Evolutionary conservation across 2,329 filamentous ascomycete species (phyloP).

Genomic region (Claviceps quebecensis): DNA sequence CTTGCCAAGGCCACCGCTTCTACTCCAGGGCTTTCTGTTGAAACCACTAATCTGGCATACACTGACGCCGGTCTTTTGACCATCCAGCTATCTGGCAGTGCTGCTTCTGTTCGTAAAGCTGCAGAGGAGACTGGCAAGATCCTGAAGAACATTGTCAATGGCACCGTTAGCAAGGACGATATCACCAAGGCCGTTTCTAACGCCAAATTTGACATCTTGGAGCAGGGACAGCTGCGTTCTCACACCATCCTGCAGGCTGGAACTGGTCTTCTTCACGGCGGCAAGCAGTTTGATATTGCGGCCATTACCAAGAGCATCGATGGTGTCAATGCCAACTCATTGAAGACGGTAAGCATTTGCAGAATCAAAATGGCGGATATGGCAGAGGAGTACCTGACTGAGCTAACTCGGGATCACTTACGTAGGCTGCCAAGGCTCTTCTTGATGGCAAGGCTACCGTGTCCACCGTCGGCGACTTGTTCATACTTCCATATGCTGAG

Average conservation of each 20-base stretch:
- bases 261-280: constrained; percentile 65
- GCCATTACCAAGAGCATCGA: constrained; percentile 68
- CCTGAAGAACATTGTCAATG: constrained; percentile 67
- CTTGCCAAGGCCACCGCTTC: constrained; percentile 64
- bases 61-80: constrained; percentile 87
- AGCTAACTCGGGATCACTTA: constrained; percentile 5
- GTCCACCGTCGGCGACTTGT: constrained; percentile 80
- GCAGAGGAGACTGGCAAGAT: constrained; percentile 66
- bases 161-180: constrained; percentile 67
- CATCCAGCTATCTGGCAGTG: constrained; percentile 65
- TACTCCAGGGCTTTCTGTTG: constrained; percentile 51
- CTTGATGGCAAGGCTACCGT: constrained; percentile 82
- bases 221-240: constrained; percentile 64
- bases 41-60: constrained; percentile 70
- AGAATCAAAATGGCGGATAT: neutral
- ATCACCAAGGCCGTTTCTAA: constrained; percentile 82
- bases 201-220: constrained; percentile 85
- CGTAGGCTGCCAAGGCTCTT: constrained; percentile 80
- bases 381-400: constrained; percentile 4
- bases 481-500: constrained; percentile 80
- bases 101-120: constrained; percentile 56
- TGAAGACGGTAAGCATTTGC: constrained; percentile 60
- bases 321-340: constrained; percentile 65
- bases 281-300: constrained; percentile 72
- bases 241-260: constrained; percentile 73